Evolutionary conservation across 1,139 yeast species (phyloP), one percentile per base, ranked within the genome.

Genomic region (Nakaseomyces uthaithaninus): DNA sequence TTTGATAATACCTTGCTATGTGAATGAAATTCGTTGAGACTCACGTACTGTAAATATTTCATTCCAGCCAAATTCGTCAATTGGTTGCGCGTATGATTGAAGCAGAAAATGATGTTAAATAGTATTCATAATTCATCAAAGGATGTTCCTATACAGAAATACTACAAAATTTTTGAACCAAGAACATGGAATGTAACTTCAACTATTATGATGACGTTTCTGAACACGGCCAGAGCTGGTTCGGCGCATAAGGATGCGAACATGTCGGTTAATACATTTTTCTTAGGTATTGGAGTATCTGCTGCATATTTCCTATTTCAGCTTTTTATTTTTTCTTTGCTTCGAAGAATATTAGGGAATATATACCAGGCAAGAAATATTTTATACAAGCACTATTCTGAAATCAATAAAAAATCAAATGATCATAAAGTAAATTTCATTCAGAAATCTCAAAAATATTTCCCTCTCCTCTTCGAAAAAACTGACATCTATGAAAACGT

Each of bases 221-320:
- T 77, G 25, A 73, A 73, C 47, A 72, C 79, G 1, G 67, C 80
- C 2, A 77, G 78, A 50, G 68, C 76, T 0, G 83, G 82, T 0
- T 63, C 70, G 14, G 69, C 69, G 1, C 69, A 65, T 34, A 52
- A 47, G 14, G 62, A 63, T 12, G 59, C 63, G 12, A 74, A 72
- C 2, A 64, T 69, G 3, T 60, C 82, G 0, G 49, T 76, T 16
- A 70, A 71, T 45, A 68, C 68, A 0, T 68, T 71, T 43, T 42
- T 69, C 2, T 62, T 68, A 3, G 66, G 81, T 0, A 55, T 80
- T 27, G 58, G 68, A 9, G 65, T 77, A 2, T 74, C 86, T 0
- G 49, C 74, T 2, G 53, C 73, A 8, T 67, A 72, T 41, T 77
- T 82, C 51, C 47, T 66, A 0, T 51, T 73, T 8, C 85, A 80